phyloP scores from a whole-genome alignment of 768 basidiomycete genomes.

The Leucocoprinus sp. region DNA sequence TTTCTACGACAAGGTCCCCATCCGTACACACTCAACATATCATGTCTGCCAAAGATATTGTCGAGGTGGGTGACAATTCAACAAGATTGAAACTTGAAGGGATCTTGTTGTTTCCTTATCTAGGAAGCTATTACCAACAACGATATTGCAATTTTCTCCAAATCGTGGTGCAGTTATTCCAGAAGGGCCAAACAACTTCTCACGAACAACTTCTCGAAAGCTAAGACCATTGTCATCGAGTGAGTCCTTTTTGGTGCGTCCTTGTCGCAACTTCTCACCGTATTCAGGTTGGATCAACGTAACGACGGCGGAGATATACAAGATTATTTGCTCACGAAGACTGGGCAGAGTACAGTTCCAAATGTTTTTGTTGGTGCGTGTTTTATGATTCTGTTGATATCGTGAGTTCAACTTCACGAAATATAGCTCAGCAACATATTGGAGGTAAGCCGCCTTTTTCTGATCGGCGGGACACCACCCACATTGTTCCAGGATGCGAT shows the following conservation, averaged over 20 bases:
- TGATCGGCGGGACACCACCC: no score
- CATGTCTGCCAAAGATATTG: slow-evolving; percentile 32
- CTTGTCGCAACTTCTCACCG: background rate
- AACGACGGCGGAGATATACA: slow-evolving; percentile 60
- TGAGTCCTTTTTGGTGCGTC: slow-evolving; percentile 20
- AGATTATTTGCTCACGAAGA: slow-evolving; percentile 52
- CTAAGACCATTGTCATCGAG: slow-evolving; percentile 37
- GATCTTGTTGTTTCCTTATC: slow-evolving; percentile 11
- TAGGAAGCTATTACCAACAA: background rate
- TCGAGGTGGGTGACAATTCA: slow-evolving; percentile 30
- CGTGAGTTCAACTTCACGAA: background rate
- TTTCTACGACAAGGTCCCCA: slow-evolving; percentile 25
- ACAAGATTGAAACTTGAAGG: background rate
- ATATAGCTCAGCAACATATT: slow-evolving; percentile 41
- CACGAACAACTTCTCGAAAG: slow-evolving; percentile 26
- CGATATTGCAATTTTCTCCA: slow-evolving; percentile 31
- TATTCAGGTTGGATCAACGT: slow-evolving; percentile 45
- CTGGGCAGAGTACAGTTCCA: slow-evolving; percentile 65
- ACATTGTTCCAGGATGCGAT: slow-evolving; percentile 28
- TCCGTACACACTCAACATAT: slow-evolving; percentile 20
- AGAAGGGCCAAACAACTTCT: slow-evolving; percentile 41
- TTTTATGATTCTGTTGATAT: background rate
- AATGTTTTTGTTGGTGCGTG: slow-evolving; percentile 68
- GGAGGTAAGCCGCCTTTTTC: slow-evolving; percentile 36
- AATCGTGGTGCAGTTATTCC: slow-evolving; percentile 49